Percentiles rank a stretch among this genome's conserved stretches.
Conservation (phyloP, 2,329 filamentous ascomycete genomes). For the Aspergillus pseudoglaucus region DNA sequence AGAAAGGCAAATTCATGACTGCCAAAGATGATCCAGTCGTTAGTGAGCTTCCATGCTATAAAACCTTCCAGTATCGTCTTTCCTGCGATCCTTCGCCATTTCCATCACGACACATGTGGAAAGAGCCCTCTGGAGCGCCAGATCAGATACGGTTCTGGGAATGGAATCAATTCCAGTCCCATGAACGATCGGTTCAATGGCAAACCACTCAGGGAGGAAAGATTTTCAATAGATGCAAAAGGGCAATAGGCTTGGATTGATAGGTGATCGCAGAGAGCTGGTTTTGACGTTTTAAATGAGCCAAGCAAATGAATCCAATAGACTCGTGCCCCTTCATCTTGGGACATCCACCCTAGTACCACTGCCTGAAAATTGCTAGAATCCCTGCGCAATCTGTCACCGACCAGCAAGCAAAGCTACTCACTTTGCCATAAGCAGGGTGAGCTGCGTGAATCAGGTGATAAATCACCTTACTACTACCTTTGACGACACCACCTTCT, state of each 20-base stretch:
- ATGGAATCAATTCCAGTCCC: not conserved
- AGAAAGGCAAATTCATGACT: not conserved
- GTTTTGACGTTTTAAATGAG: not conserved
- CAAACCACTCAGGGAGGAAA: not conserved
- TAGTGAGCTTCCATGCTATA: not conserved
- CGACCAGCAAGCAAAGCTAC: not conserved
- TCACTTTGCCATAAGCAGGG: no score
- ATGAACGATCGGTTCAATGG: not conserved
- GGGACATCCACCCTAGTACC: not conserved
- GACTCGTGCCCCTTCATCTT: not conserved
- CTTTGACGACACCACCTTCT: no score
- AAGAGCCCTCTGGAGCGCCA: not conserved
- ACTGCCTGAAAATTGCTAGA: not conserved
- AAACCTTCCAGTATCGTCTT: not conserved
- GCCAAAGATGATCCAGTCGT: not conserved
- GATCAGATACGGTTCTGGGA: not conserved
- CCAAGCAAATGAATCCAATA: not conserved
- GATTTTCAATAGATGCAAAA: not conserved
- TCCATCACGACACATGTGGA: not conserved
- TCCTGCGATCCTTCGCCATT: not conserved
- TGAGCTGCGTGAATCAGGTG: no score
- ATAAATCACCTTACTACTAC: no score
- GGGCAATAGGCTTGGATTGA: not conserved
- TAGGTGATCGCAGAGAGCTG: not conserved
- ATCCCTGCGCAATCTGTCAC: not conserved